phyloP scores from a whole-genome alignment of 352 stramenopile species.

The Phytophthora cryptogea region DNA sequence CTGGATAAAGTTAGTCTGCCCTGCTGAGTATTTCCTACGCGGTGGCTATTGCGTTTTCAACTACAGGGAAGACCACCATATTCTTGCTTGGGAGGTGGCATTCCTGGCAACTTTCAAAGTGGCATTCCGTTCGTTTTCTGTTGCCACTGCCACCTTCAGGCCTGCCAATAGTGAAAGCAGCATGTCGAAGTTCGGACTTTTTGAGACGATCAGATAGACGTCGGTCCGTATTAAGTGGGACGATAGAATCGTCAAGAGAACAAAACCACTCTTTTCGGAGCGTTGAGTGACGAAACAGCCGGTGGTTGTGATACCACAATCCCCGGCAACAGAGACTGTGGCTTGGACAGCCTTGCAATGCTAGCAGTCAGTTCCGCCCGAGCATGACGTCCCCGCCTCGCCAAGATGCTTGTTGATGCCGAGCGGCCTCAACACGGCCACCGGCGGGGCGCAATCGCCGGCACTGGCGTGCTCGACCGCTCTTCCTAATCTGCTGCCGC shows the following conservation, averaged over 20 bases:
- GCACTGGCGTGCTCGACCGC: slow-evolving; percentile 16
- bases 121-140: no score
- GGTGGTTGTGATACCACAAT: slow-evolving; percentile 20
- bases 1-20: no score
- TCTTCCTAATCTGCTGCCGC: slow-evolving; percentile 21
- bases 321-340: not conserved
- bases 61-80: no score
- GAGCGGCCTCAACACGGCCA: not conserved
- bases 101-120: no score
- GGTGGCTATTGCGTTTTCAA: no score
- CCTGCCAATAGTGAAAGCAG: slow-evolving; percentile 8
- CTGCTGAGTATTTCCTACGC: no score
- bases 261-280: slow-evolving; percentile 2
- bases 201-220: not conserved
- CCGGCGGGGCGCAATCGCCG: slow-evolving; percentile 8
- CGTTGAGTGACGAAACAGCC: slow-evolving; percentile 11
- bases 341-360: slow-evolving; percentile 31
- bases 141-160: no score
- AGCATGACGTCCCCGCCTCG: slow-evolving; percentile 20
- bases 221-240: slow-evolving; percentile 6
- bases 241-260: not conserved
- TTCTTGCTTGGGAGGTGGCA: no score
- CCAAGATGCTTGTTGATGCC: slow-evolving; percentile 14
- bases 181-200: slow-evolving; percentile 3
- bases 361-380: slow-evolving; percentile 18